Conservation (phyloP, 2,329 filamentous ascomycete genomes). For the Talaromyces rugulosus region DNA sequence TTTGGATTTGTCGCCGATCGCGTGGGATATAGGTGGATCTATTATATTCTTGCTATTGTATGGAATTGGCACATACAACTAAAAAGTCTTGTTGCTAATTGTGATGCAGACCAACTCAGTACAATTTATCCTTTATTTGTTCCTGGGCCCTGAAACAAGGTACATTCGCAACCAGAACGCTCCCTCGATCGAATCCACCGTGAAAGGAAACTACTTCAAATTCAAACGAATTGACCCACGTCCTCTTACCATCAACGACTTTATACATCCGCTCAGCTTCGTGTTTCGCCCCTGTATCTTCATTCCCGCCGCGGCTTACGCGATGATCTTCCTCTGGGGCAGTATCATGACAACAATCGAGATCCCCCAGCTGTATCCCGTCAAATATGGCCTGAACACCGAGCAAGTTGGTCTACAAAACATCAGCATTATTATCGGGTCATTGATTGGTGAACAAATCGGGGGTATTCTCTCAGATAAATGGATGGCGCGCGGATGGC, state of each 20-base stretch:
- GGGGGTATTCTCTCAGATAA: constrained; percentile 51
- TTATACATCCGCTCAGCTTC: constrained; percentile 46
- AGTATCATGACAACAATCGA: constrained; percentile 54
- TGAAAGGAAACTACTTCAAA: constrained; percentile 15
- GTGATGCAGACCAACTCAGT: constrained; percentile 42
- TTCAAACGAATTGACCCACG: constrained; percentile 46
- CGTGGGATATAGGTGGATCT: constrained; percentile 54
- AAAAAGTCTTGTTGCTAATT: constrained; percentile 17
- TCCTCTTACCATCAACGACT: constrained; percentile 43
- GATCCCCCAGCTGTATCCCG: constrained; percentile 54
- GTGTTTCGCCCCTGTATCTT: constrained; percentile 42
- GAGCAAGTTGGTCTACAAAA: constrained; percentile 58
- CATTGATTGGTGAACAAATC: constrained; percentile 55
- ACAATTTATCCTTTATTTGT: constrained; percentile 52
- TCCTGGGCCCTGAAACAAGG: constrained; percentile 51
- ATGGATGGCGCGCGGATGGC: constrained; percentile 43
- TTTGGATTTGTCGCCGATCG: constrained; percentile 44
- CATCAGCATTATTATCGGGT: constrained; percentile 54
- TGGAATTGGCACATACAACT: constrained; percentile 18
- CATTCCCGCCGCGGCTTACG: constrained; percentile 49
- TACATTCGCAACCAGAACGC: constrained; percentile 35
- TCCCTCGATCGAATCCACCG: constrained; percentile 18
- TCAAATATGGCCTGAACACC: constrained; percentile 53
- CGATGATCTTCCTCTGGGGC: constrained; percentile 54
- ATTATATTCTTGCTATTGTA: constrained; percentile 53